phyloP scores from a whole-genome alignment of 2,329 filamentous ascomycete genomes.

The Talaromyces verruculosus region DNA sequence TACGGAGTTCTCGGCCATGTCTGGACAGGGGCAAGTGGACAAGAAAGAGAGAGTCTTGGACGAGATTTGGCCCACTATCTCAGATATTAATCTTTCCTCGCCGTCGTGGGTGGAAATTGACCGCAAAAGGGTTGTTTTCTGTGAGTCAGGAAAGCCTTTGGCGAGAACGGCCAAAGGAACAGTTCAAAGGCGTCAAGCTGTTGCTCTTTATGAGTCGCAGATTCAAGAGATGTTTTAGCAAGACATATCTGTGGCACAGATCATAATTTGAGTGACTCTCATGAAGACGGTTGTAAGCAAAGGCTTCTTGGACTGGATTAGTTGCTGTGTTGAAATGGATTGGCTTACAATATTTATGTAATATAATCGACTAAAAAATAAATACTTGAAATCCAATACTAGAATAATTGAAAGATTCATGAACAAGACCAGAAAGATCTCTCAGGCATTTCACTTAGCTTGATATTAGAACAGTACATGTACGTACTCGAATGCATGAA shows the following conservation, averaged over 20 bases:
- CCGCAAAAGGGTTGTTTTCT: constrained; percentile 8
- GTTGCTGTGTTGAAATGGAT: not conserved
- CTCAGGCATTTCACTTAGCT: no score
- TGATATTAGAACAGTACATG: no score
- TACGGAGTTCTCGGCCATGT: not conserved
- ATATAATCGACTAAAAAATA: no score
- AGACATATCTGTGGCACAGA: no score
- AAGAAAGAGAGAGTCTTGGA: constrained; percentile 1
- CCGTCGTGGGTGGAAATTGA: constrained; percentile 3
- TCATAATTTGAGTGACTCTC: no score
- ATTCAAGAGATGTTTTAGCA: constrained; percentile 2
- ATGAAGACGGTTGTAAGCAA: not conserved
- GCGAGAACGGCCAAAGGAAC: constrained; percentile 11
- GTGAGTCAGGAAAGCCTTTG: constrained; percentile 9
- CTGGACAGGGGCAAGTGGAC: not conserved
- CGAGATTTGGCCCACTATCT: constrained; percentile 9
- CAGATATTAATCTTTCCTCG: not conserved
- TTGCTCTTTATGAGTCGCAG: not conserved
- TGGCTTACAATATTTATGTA: no score
- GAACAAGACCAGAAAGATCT: no score
- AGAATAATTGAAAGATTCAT: no score
- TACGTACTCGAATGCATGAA: no score
- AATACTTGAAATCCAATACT: no score
- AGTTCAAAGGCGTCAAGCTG: constrained; percentile 5
- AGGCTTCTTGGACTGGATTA: not conserved